Evolutionary conservation across 768 basidiomycete species (phyloP), one percentile per base, ranked within the genome.

Genomic region (Mycena floridula): DNA sequence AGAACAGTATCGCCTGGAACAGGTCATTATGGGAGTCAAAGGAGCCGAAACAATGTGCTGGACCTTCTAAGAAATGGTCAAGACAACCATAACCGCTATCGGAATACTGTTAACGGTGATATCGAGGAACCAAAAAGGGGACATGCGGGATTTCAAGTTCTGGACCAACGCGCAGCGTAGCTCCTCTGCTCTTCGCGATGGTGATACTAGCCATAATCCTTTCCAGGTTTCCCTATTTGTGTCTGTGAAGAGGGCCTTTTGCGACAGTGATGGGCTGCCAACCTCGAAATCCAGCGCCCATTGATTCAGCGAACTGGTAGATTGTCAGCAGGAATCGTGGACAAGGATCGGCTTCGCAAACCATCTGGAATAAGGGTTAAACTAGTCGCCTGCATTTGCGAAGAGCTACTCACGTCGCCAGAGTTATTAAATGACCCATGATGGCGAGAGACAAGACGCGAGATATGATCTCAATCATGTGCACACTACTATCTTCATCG

Each of bases 231-330:
- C 96, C 96, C 90, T 96, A 44, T 42, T 36, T 20, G 46, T 37
- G 9, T 21, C 9, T n/a, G 18, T 25, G 24, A 18, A 37, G 9
- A 13, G 32, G 37, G 37, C 13, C 15, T 18, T 7, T 15, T 35
- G 15, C 18, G 7, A 22, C n/a, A 22, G 32, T 37, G 7, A 2
- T 32, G 23, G 12, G 9, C 23, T 12, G 50, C 68, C 49, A 56
- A 86, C 93, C 59, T 94, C 82, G 50, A 97, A 97, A 61, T 97
- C 95, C 28, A 98, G 67, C 6, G 96, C 89, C 92, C 95, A 97
- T 65, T 99, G 95, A 57, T 97, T 95, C 23, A 99, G 70, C 13
- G 92, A 93, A 60, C 92, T 95, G 53, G 44, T 40, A 16, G 9
- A 26, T 22, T 37, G 7, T 21, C n/a, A n/a, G 36, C 20, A 45